Evolutionary conservation across 2,329 filamentous ascomycete species (phyloP), one percentile per base, ranked within the genome.

Genomic region (Ilyonectria robusta): DNA sequence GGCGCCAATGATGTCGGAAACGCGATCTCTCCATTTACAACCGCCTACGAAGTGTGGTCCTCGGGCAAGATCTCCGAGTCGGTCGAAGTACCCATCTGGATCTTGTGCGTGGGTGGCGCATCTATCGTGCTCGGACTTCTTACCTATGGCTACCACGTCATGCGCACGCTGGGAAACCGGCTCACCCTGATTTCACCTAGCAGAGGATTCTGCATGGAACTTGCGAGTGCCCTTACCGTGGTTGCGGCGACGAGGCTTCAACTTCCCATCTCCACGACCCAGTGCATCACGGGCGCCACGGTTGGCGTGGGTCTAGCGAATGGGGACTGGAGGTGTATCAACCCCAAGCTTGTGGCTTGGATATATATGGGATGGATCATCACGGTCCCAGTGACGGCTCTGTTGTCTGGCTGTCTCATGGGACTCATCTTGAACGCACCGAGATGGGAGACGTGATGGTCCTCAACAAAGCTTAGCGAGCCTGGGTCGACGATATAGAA

Each of bases 71-170:
- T 84, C 3, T 65, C 71, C 11, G 76, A 75, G 11, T 72, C 79
- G n/a, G 78, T 81, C 1, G 76, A 78, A 9, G 83, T 85, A 17
- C 86, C 85, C 1, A 70, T 85, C 44, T 88, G 86, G 84, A 80
- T 87, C 65, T 77, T 87, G 13, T 82, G 83, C 56, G 81, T 85
- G 33, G 84, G 85, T 17, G 85, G 85, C 65, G 76, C 80, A 1
- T 79, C 81, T 54, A 85, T 89, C 29, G 85, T 85, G 50, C 75
- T 89, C n/a, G 88, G 88, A n/a, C 81, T 91, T 65, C 82, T 86
- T 79, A 89, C 87, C 10, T 91, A 89, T 71, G 88, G 89, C 8
- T 91, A 90, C 77, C 88, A 90, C 73, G 89, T 91, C 73, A 89
- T 89, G 85, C 82, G 85, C 58, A 85, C 84, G 53, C 82, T 88